Conservation (phyloP, 179 eudicot genomes). For the Corrigiola litoralis region DNA sequence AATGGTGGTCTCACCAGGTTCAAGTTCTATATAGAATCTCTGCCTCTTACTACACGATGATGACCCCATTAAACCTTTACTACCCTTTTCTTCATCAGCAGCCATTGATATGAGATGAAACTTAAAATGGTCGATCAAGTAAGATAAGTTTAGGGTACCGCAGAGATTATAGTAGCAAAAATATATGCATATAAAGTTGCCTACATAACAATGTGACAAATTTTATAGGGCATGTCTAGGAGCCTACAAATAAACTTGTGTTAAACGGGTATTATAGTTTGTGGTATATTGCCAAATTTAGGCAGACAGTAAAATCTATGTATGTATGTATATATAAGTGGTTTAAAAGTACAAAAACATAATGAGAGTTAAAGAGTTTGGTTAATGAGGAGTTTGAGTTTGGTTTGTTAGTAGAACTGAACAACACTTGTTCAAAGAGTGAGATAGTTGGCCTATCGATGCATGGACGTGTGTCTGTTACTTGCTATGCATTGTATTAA, state of each 20-base stretch:
- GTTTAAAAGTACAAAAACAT: too few relatives aligned
- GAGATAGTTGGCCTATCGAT: neutral
- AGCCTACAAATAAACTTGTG: too few relatives aligned
- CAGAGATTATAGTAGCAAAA: neutral
- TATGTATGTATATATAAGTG: too few relatives aligned
- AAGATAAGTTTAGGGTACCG: neutral
- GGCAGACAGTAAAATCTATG: conserved; percentile 5
- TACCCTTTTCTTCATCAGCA: conserved; percentile 15
- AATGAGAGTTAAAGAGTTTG: too few relatives aligned
- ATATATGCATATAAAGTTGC: neutral
- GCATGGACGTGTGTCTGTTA: conserved; percentile 24
- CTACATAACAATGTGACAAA: neutral
- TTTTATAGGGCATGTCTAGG: too few relatives aligned
- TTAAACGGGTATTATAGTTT: neutral
- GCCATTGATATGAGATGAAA: too few relatives aligned
- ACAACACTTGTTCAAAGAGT: conserved; percentile 14
- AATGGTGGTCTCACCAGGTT: conserved; percentile 29
- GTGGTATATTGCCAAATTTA: neutral
- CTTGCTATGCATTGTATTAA: neutral
- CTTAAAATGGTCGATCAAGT: too few relatives aligned
- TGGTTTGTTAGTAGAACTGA: neutral
- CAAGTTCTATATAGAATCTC: conserved; percentile 28
- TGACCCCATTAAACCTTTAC: conserved; percentile 8
- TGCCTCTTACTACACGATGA: conserved; percentile 17
- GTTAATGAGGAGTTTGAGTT: conserved; percentile 2